Evolutionary conservation across 2,329 filamentous ascomycete species (phyloP).

Genomic region (Neodidymelliopsis sp.): DNA sequence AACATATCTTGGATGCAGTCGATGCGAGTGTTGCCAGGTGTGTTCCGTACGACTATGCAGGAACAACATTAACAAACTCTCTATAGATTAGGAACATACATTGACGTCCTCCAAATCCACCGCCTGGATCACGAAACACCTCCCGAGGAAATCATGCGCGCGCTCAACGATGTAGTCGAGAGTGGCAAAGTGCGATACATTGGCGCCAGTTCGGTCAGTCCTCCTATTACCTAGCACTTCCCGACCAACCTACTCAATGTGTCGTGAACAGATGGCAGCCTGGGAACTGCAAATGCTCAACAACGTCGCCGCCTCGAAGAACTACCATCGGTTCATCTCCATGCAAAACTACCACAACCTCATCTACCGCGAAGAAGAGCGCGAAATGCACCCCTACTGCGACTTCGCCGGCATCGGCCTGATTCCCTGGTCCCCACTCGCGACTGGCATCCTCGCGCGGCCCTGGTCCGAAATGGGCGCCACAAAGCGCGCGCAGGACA

Average conservation of each 20-base stretch:
- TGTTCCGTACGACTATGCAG: no score
- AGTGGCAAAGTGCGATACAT: slow-evolving; percentile 59
- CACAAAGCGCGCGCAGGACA: neutral
- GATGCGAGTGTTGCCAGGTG: slow-evolving; percentile 55
- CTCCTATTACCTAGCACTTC: no score
- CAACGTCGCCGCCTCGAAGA: slow-evolving; percentile 53
- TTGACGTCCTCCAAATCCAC: slow-evolving; percentile 67
- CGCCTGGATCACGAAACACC: slow-evolving; percentile 61
- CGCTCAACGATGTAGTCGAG: slow-evolving; percentile 63
- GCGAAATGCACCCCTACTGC: slow-evolving; percentile 46
- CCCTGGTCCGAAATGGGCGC: slow-evolving; percentile 15
- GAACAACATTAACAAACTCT: no score
- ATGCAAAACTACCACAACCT: slow-evolving; percentile 60
- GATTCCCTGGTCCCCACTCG: slow-evolving; percentile 35
- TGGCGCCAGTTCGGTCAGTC: slow-evolving; percentile 26
- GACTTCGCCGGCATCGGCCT: slow-evolving; percentile 42
- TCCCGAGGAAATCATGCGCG: slow-evolving; percentile 65
- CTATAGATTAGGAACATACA: slow-evolving; percentile 50
- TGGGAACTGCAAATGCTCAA: slow-evolving; percentile 59
- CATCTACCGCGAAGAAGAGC: slow-evolving; percentile 59
- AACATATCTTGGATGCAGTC: slow-evolving; percentile 52
- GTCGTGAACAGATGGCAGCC: slow-evolving; percentile 52
- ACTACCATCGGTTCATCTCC: slow-evolving; percentile 57
- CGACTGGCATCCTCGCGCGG: slow-evolving; percentile 49
- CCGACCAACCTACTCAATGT: neutral